Percentiles rank a stretch among this genome's conserved stretches.
Conservation (phyloP, 73 alveolate genomes). For the Loxodes magnus region DNA sequence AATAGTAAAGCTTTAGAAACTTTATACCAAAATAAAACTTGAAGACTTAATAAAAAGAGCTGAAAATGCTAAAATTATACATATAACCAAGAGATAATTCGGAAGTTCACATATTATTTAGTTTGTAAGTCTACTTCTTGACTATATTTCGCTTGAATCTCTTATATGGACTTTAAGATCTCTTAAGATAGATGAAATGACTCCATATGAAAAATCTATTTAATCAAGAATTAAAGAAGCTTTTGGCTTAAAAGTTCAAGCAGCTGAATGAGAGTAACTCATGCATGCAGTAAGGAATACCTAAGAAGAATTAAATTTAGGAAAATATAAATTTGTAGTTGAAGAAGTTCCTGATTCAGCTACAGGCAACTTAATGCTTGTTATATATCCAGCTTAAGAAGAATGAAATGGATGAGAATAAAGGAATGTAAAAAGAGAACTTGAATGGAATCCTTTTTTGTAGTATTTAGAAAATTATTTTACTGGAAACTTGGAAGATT, state of each 20-base stretch:
- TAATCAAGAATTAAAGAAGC: slow-evolving; percentile 52
- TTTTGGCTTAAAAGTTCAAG: slow-evolving; percentile 33
- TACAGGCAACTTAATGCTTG: background rate
- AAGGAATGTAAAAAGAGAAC: too few species aligned
- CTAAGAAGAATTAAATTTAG: too few species aligned
- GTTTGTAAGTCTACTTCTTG: slow-evolving; percentile 29
- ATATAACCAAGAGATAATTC: slow-evolving; percentile 26
- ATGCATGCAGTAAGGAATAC: background rate
- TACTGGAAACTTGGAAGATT: too few species aligned
- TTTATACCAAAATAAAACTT: too few species aligned
- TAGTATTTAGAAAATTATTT: too few species aligned
- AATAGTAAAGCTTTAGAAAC: too few species aligned
- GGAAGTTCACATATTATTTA: slow-evolving; percentile 17
- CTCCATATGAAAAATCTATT: slow-evolving; percentile 49
- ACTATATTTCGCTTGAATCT: slow-evolving; percentile 34
- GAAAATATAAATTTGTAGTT: too few species aligned
- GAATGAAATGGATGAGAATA: too few species aligned
- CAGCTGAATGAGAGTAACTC: slow-evolving; percentile 36
- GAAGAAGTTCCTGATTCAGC: slow-evolving; percentile 11
- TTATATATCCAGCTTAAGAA: slow-evolving; percentile 5
- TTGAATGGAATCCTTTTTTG: too few species aligned
- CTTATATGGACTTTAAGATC: slow-evolving; percentile 33
- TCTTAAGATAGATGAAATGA: slow-evolving; percentile 38
- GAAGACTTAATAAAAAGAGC: background rate
- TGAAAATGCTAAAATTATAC: slow-evolving; percentile 11